Evolutionary conservation across 768 basidiomycete genomes (phyloP).

Genomic region (Lentinula lateritia): DNA sequence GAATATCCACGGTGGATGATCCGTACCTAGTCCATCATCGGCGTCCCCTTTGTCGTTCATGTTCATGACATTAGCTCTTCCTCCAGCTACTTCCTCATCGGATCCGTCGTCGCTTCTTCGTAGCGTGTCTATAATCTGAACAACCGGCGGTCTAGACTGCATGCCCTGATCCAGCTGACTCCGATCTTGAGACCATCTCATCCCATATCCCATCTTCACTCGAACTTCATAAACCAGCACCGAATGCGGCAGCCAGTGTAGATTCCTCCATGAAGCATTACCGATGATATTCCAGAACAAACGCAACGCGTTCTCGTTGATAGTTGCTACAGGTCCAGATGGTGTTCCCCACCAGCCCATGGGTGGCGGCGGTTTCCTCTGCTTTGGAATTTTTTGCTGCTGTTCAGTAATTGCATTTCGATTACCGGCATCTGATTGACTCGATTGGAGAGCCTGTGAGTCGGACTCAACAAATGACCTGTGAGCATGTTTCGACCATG

Average conservation of each 20-base stretch:
- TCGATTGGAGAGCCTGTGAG: too few relatives aligned
- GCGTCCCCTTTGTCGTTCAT: too few relatives aligned
- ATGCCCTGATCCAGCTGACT: too few relatives aligned
- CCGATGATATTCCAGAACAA: constrained; percentile 52
- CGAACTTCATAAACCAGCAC: constrained; percentile 59
- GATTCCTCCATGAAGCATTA: constrained; percentile 52
- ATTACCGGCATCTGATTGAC: too few relatives aligned
- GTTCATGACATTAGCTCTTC: not conserved
- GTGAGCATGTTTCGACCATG: constrained; percentile 65
- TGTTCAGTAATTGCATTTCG: too few relatives aligned
- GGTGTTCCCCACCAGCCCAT: constrained; percentile 58
- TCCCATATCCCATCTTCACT: constrained; percentile 66
- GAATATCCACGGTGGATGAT: constrained; percentile 42
- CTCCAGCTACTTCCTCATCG: constrained; percentile 5
- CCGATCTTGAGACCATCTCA: constrained; percentile 64
- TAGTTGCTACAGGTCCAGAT: constrained; percentile 42
- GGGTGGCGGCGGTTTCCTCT: constrained; percentile 6
- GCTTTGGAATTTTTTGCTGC: not conserved
- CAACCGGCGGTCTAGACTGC: too few relatives aligned
- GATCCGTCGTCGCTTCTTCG: not conserved
- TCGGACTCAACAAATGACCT: constrained; percentile 29
- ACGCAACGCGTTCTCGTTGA: constrained; percentile 47
- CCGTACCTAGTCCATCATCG: not conserved
- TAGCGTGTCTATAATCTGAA: constrained; percentile 34
- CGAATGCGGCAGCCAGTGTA: constrained; percentile 62